A percentile compares a stretch with the other conserved stretches of the same genome.
phyloP scores from a whole-genome alignment of 1,284 basidiomycete species.

The Ceratobasidium sp. region DNA sequence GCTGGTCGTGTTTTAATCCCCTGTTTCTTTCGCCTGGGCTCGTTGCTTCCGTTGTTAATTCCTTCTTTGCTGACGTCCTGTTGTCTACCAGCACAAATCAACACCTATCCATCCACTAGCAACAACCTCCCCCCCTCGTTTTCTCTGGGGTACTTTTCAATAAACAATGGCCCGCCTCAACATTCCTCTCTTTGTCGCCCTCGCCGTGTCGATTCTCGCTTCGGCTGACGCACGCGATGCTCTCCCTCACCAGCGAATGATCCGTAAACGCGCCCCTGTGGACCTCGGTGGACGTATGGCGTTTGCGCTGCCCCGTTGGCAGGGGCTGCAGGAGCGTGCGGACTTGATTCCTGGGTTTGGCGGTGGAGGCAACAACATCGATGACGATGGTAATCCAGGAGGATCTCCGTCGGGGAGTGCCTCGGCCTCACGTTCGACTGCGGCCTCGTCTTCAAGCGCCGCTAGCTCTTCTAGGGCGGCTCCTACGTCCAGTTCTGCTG shows the following conservation, averaged over 20 bases:
- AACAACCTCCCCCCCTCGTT: neutral
- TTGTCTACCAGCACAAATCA: slow-evolving; percentile 5
- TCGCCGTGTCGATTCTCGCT: slow-evolving; percentile 27
- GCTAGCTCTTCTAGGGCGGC: slow-evolving; percentile 7
- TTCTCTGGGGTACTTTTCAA: neutral
- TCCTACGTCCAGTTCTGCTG: neutral
- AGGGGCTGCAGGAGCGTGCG: neutral
- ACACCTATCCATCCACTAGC: slow-evolving; percentile 2
- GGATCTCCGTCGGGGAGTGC: neutral
- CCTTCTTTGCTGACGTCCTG: neutral
- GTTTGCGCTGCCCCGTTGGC: slow-evolving; percentile 16
- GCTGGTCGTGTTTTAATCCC: slow-evolving; percentile 31
- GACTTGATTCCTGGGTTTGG: neutral
- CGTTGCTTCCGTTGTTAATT: neutral
- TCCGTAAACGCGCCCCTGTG: slow-evolving; percentile 30
- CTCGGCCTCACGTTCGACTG: slow-evolving; percentile 21
- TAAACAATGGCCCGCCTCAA: slow-evolving; percentile 43
- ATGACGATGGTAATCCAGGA: neutral
- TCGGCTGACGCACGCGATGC: slow-evolving; percentile 27
- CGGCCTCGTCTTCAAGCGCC: slow-evolving; percentile 5
- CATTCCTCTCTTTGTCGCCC: slow-evolving; percentile 41
- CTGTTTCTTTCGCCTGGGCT: slow-evolving; percentile 8
- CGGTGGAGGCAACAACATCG: too few species aligned
- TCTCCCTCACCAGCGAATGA: slow-evolving; percentile 44
- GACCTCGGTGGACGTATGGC: neutral